phyloP scores from a whole-genome alignment of 257 asterid species.

The Orobanche coerulescens region DNA sequence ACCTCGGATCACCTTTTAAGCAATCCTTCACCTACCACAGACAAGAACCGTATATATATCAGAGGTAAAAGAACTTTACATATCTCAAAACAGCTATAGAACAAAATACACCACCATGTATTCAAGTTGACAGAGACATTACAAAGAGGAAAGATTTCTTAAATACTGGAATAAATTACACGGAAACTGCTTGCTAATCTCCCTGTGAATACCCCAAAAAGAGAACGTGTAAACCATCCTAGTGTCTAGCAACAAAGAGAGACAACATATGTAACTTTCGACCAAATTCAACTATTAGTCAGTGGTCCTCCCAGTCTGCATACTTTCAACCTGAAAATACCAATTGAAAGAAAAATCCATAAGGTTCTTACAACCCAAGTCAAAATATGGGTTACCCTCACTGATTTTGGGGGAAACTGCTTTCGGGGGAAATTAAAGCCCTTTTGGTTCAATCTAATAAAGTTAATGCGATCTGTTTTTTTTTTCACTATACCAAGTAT shows the following conservation, averaged over 20 bases:
- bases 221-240: background rate
- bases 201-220: background rate
- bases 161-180: background rate
- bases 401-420: background rate
- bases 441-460: background rate
- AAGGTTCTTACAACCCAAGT: background rate
- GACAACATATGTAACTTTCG: background rate
- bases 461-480: background rate
- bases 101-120: background rate
- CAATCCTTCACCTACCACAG: conserved; percentile 75
- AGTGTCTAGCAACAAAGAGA: background rate
- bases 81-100: background rate
- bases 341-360: background rate
- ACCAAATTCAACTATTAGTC: background rate
- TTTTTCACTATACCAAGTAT: background rate
- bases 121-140: background rate
- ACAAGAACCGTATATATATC: conserved; percentile 20
- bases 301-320: background rate
- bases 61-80: background rate
- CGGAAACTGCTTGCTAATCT: background rate
- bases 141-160: background rate
- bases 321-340: background rate
- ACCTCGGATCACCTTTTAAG: conserved; percentile 75
- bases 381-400: background rate
- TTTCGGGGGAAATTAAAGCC: background rate